Base-by-base conservation (phyloP, 2,329 filamentous ascomycete genomes). In the Ophiostoma quercus region DNA sequence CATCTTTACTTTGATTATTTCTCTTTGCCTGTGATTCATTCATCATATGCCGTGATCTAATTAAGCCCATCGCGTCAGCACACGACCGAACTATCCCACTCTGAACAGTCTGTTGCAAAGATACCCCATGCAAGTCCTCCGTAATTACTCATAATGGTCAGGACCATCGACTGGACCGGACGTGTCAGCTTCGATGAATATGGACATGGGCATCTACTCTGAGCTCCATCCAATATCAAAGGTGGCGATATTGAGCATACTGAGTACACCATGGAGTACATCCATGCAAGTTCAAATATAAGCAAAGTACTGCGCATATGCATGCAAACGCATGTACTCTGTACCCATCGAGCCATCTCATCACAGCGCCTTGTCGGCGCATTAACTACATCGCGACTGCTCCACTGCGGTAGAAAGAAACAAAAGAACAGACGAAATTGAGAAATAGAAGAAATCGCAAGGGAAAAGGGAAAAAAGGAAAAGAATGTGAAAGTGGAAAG, bases 361-460 rank as follows among this genome's bases (percentile, higher is more conserved):
- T 62, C 57, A 62, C 57, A 62, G 25, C 57, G 25, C 57, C 57
- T 62, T 62, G 57, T 62, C 57, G 57, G 57, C n/a, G 57, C 57
- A 62, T 32, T 62, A 62, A 62, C 25, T 29, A 25, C 51, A 57
- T 32, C 25, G 57, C 25, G 57, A 29, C 57, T 34, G 57, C 25
- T 62, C 57, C 57, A 62, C 57, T 62, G 57, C 57, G 57, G 57
- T 32, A 62, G 57, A 62, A 62, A 62, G 51, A 57, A 57, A 57
- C 51, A 62, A 62, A 62, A 32, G 57, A 62, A 34, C 57, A 32
- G 57, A 62, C 57, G 22, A 57, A 57, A 57, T 57, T n/a, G 51
- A 57, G 51, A 57, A 57, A 51, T 19, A n/a, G 47, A 51, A 51
- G 39, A 41, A 41, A 41, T 41, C 3, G 39, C 11, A 14, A 57